phyloP scores from a whole-genome alignment of 768 basidiomycete genomes.

The Clavulina sp. region DNA sequence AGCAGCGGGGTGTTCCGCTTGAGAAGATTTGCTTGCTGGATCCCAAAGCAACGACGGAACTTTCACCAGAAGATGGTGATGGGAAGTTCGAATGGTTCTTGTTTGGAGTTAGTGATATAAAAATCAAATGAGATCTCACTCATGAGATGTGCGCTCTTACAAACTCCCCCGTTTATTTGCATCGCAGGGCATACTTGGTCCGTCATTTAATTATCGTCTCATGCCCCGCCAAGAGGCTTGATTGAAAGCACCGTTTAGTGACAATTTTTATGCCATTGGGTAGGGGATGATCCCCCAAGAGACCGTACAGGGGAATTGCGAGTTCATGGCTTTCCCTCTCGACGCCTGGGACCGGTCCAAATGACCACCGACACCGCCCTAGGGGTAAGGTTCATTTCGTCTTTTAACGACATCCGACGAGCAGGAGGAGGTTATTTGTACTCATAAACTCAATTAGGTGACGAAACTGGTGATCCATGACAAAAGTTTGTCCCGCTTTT shows the following conservation, averaged over 20 bases:
- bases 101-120: conserved; percentile 47
- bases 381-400: conserved; percentile 25
- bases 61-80: conserved; percentile 63
- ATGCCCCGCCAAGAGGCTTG: background rate
- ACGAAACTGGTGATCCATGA: conserved; percentile 22
- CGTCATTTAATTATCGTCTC: conserved; percentile 1
- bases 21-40: conserved; percentile 82
- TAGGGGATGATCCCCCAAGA: conserved; percentile 89
- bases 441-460: conserved; percentile 12
- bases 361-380: conserved; percentile 99
- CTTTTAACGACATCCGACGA: background rate
- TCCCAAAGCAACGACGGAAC: conserved; percentile 54
- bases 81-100: conserved; percentile 72
- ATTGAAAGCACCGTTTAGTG: background rate
- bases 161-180: background rate
- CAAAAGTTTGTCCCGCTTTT: conserved; percentile 5
- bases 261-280: background rate
- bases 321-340: conserved; percentile 64
- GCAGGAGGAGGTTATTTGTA: background rate
- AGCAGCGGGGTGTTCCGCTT: conserved; percentile 23
- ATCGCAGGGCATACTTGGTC: conserved; percentile 47
- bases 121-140: background rate
- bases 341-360: conserved; percentile 74
- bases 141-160: background rate
- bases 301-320: conserved; percentile 86